Evolutionary conservation across 1,284 basidiomycete species (phyloP).

Genomic region (Sanguinoderma infundibulare): DNA sequence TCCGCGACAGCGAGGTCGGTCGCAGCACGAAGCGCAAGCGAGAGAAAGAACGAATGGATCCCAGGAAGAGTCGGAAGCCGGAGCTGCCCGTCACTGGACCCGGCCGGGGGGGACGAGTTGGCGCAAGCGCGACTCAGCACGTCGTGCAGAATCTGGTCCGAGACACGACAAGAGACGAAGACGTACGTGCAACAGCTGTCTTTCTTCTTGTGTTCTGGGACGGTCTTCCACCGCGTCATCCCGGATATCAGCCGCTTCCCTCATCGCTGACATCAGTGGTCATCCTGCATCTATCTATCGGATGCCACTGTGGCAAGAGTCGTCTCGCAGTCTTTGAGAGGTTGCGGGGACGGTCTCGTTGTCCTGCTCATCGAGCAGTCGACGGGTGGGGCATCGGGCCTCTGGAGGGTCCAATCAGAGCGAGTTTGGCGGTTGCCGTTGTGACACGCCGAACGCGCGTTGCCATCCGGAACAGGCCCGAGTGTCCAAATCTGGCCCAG

Average conservation of each 20-base stretch:
- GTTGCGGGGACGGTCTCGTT: background rate
- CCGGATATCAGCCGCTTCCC: slow-evolving; percentile 18
- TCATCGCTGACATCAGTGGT: slow-evolving; percentile 22
- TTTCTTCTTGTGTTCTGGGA: slow-evolving; percentile 19
- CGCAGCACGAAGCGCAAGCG: slow-evolving; percentile 83
- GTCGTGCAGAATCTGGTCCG: slow-evolving; percentile 92
- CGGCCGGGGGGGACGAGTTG: slow-evolving; percentile 92
- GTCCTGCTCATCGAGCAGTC: slow-evolving; percentile 14
- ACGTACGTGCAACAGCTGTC: slow-evolving; percentile 66
- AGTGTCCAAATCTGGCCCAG: slow-evolving; percentile 24
- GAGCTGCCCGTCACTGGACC: slow-evolving; percentile 92
- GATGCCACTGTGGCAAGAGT: slow-evolving; percentile 12
- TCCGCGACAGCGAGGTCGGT: slow-evolving; percentile 78
- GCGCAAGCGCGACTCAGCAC: slow-evolving; percentile 93
- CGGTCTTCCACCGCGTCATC: slow-evolving; percentile 17
- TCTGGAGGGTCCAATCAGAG: slow-evolving; percentile 24
- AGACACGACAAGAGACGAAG: slow-evolving; percentile 88
- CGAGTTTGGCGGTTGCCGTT: slow-evolving; percentile 25
- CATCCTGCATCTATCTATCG: slow-evolving; percentile 22
- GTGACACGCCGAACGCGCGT: slow-evolving; percentile 31
- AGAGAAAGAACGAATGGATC: slow-evolving; percentile 87
- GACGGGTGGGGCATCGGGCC: slow-evolving; percentile 6
- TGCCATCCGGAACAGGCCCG: slow-evolving; percentile 30
- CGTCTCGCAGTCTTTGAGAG: background rate
- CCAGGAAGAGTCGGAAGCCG: slow-evolving; percentile 88